phyloP scores from a whole-genome alignment of 768 basidiomycete species.

The Boletus tomentosulus region DNA sequence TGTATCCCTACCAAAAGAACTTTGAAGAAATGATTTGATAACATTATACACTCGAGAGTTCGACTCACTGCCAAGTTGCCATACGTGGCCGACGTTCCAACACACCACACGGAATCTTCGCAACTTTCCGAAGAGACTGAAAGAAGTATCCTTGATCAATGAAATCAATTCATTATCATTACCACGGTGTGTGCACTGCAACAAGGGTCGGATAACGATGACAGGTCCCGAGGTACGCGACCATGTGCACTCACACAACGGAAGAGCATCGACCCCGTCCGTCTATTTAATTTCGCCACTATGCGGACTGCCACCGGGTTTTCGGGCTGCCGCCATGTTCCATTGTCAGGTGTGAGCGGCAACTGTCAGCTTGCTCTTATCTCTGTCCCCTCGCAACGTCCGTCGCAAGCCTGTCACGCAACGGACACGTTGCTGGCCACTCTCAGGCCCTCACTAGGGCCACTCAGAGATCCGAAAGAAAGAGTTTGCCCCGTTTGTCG shows the following conservation, averaged over 20 bases:
- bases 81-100: conserved; percentile 4
- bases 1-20: conserved; percentile 3
- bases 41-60: conserved; percentile 4
- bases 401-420: not conserved
- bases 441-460: not conserved
- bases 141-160: not conserved
- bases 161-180: not conserved
- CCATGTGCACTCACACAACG: not conserved
- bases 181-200: not conserved
- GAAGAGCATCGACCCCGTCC: not conserved
- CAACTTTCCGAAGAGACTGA: not conserved
- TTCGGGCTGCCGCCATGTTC: not conserved
- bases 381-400: not conserved
- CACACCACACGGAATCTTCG: not conserved
- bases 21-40: conserved; percentile 8
- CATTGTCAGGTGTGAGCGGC: not conserved
- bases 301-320: not conserved
- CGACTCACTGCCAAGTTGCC: conserved; percentile 7
- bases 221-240: not conserved
- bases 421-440: not conserved
- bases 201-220: not conserved
- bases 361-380: not conserved
- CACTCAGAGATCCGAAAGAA: not conserved
- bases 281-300: not conserved
- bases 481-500: not conserved